A percentile compares a stretch with the other conserved stretches of the same genome.
Evolutionary conservation across 768 basidiomycete species (phyloP).

Genomic region (Naematelia encephala): DNA sequence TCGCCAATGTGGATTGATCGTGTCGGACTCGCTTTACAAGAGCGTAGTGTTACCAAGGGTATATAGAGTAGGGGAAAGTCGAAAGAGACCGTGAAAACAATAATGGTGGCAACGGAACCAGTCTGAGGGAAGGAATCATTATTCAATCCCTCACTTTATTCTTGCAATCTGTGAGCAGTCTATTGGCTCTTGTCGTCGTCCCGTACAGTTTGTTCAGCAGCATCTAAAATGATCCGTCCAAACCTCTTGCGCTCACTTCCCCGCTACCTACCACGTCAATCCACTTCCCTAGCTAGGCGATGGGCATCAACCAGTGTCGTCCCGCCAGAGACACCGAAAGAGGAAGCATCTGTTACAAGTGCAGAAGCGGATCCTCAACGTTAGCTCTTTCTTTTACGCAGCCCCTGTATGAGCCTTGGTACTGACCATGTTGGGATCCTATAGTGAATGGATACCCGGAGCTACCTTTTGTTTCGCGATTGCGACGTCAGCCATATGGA

Average conservation of each 20-base stretch:
- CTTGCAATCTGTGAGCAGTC: neutral
- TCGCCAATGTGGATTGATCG: too few species aligned
- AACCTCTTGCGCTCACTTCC: slow-evolving; percentile 15
- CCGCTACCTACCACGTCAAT: neutral
- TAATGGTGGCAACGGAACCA: neutral
- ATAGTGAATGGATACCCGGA: slow-evolving; percentile 52
- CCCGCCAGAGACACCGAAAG: neutral
- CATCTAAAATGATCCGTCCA: slow-evolving; percentile 19
- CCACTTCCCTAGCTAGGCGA: slow-evolving; percentile 2
- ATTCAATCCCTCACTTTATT: neutral
- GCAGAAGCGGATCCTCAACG: slow-evolving; percentile 48
- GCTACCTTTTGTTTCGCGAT: slow-evolving; percentile 46
- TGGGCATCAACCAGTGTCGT: slow-evolving; percentile 18
- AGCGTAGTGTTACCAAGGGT: too few species aligned
- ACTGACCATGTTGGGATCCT: neutral
- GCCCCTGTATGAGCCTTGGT: too few species aligned
- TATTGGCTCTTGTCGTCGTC: neutral
- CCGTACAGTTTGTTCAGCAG: neutral
- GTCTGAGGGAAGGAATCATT: neutral
- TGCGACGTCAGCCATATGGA: slow-evolving; percentile 46
- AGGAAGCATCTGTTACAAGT: slow-evolving; percentile 23
- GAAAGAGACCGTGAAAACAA: neutral
- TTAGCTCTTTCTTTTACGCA: too few species aligned
- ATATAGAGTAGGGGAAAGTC: neutral
- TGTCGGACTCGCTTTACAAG: too few species aligned